Base-by-base conservation (phyloP, 306 rosid species). In the Corylus avellana region DNA sequence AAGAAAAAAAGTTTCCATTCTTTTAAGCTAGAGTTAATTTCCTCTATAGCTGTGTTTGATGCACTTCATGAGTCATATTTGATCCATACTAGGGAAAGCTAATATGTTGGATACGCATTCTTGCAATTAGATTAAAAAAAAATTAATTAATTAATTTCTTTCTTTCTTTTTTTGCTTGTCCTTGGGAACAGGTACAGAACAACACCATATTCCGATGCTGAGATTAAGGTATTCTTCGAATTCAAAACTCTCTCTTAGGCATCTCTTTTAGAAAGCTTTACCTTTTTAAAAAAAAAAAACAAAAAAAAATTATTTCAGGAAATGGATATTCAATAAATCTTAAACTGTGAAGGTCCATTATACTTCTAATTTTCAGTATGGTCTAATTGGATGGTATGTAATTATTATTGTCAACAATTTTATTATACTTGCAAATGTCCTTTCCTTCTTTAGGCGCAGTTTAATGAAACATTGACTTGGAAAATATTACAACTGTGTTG, bases 161-260 rank as follows among this genome's bases (percentile, higher is more conserved):
- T 42, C 14, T 4, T 57, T 44, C 56, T 4, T 17, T 56, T 78
- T 46, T 58, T 8, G 54, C 72, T 71, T 70, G 14, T 78, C 78
- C 70, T 82, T 80, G 70, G 14, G 79, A 48, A 48, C 94, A 96
- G 99, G 93, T 89, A 84, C 84, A 87, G 98, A 67, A 85, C 79
- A 85, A 79, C 83, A 4, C 99, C 98, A 56, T 96, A 91, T 78
- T 80, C 99, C 37, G 98, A 93, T 32, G 90, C 89, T 57, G 98
- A 96, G 88, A 90, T 96, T 61, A 96, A 96, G 98, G 99, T 94
- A 85, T 6, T 81, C 83, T 27, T 80, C 59, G 10, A 53, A 44
- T 12, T 62, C 70, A 10, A 49, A 49, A 49, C 67, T 49, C 6
- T 62, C 37, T 37, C 78, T 79, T 75, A 59, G 66, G 64, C 70